Percentiles rank a stretch among this genome's conserved stretches.
phyloP scores from a whole-genome alignment of 108 stramenopile genomes.

The Mediolabrus comicus region DNA sequence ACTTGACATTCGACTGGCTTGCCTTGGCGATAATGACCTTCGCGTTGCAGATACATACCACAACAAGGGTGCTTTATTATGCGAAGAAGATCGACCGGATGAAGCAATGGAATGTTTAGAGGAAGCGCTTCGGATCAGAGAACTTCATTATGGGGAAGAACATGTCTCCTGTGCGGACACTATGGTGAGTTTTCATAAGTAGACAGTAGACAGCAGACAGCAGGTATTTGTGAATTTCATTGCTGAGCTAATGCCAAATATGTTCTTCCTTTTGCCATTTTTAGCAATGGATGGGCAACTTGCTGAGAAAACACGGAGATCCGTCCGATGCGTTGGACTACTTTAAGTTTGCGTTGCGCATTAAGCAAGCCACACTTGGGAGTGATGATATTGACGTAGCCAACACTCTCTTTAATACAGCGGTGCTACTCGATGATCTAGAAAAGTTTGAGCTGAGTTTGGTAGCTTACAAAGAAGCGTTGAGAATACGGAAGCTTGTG shows the following conservation, averaged over 20 bases:
- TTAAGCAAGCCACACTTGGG: conserved; percentile 45
- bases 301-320: conserved; percentile 46
- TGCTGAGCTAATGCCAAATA: not conserved
- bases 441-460: conserved; percentile 50
- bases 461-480: conserved; percentile 49
- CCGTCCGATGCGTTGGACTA: conserved; percentile 47
- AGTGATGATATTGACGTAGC: conserved; percentile 49
- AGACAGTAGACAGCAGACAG: too few species aligned
- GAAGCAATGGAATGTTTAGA: conserved; percentile 53
- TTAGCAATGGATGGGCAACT: conserved; percentile 53
- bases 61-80: conserved; percentile 55
- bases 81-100: conserved; percentile 42
- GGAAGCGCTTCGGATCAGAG: conserved; percentile 48
- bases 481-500: conserved; percentile 36
- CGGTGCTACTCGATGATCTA: conserved; percentile 50
- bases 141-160: conserved; percentile 45
- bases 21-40: conserved; percentile 37
- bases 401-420: conserved; percentile 52
- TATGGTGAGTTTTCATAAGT: conserved; percentile 5
- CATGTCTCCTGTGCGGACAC: conserved; percentile 55
- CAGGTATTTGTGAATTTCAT: not conserved
- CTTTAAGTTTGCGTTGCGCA: conserved; percentile 49
- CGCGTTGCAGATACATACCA: conserved; percentile 51
- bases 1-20: conserved; percentile 24
- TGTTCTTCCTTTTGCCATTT: not conserved